Conservation (phyloP, 495 filamentous ascomycete species). For the Tuber microsphaerosporum region DNA sequence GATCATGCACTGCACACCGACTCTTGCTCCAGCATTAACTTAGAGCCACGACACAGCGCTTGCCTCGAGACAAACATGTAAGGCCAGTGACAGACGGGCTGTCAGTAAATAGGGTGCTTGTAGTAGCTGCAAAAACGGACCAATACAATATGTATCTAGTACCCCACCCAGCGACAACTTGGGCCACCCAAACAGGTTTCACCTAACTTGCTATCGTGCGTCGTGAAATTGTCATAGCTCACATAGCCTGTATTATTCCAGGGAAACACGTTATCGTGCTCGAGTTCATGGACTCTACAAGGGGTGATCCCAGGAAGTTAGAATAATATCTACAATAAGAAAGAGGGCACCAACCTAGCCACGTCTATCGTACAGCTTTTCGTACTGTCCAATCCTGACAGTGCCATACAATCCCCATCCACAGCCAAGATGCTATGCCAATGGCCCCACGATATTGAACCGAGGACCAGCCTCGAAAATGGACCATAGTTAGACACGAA, state of each 20-base stretch:
- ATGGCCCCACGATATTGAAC: not conserved
- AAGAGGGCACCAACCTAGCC: not conserved
- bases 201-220: not conserved
- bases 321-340: not conserved
- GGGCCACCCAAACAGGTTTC: not conserved
- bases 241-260: not conserved
- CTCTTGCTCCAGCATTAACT: not conserved
- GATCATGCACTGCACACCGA: constrained; percentile 2
- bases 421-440: not conserved
- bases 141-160: not conserved
- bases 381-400: not conserved
- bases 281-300: not conserved
- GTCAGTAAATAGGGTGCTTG: not conserved
- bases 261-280: not conserved
- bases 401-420: not conserved
- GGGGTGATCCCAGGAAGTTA: not conserved
- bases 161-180: not conserved
- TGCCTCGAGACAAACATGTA: not conserved
- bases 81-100: not conserved
- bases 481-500: not conserved
- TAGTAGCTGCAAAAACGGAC: not conserved
- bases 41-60: not conserved
- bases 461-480: not conserved
- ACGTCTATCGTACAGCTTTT: not conserved
- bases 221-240: not conserved